Conservation (phyloP, 306 rosid genomes). For the Urtica urens region DNA sequence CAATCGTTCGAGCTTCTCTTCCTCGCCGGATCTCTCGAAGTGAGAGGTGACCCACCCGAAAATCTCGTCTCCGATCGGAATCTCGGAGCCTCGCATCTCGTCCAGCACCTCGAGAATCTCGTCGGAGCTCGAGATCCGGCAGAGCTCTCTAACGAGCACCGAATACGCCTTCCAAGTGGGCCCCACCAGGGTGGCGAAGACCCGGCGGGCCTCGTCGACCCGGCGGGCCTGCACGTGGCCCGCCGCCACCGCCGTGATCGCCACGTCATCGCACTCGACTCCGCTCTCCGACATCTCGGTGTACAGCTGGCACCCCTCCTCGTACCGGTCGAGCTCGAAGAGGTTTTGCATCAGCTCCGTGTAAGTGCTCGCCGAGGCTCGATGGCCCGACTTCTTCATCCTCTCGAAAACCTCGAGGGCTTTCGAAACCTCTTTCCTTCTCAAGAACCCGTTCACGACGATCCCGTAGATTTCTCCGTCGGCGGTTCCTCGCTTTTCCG, state of each 20-base stretch:
- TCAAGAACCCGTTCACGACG: conserved; percentile 53
- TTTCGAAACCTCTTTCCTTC: conserved; percentile 33
- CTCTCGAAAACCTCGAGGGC: conserved; percentile 52
- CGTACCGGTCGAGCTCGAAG: conserved; percentile 37
- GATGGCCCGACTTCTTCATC: conserved; percentile 49
- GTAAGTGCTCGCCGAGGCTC: conserved; percentile 47
- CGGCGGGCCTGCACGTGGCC: conserved; percentile 53
- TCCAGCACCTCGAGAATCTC: conserved; percentile 52
- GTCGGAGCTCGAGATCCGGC: conserved; percentile 55
- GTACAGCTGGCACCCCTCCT: conserved; percentile 54
- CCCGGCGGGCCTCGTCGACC: conserved; percentile 54
- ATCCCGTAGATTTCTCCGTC: conserved; percentile 44
- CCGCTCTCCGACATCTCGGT: conserved; percentile 67
- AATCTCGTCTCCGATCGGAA: conserved; percentile 33
- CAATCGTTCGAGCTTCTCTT: conserved; percentile 33
- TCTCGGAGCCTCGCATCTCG: conserved; percentile 50
- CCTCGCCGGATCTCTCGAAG: conserved; percentile 51
- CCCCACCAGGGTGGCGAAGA: conserved; percentile 46
- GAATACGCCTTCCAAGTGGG: conserved; percentile 55
- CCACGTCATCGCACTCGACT: conserved; percentile 48
- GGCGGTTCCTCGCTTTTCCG: conserved; percentile 38
- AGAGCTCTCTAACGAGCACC: conserved; percentile 67
- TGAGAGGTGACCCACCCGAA: conserved; percentile 38
- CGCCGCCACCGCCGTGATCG: conserved; percentile 70
- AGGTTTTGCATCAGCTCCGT: conserved; percentile 71